phyloP scores from a whole-genome alignment of 139 green algal genomes.

The Tetradesmus obliquus region DNA sequence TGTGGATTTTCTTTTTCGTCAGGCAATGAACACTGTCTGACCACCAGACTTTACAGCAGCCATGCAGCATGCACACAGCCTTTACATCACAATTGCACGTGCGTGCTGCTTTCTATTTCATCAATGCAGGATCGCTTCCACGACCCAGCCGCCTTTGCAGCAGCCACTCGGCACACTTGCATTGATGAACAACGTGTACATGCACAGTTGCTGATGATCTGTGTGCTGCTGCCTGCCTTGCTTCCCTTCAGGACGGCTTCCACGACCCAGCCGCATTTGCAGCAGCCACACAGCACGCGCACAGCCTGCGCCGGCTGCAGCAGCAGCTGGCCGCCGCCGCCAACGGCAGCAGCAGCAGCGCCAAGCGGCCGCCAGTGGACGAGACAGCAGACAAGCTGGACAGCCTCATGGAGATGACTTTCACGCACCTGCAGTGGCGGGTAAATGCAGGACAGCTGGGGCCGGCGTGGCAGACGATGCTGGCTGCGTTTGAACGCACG shows the following conservation, averaged over 20 bases:
- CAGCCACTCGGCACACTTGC: too few species aligned
- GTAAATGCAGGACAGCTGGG: slow-evolving; percentile 50
- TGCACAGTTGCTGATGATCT: not conserved
- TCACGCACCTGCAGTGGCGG: slow-evolving; percentile 75
- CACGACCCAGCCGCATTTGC: slow-evolving; percentile 24
- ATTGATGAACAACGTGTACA: too few species aligned
- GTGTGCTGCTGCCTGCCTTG: not conserved
- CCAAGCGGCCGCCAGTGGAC: slow-evolving; percentile 52
- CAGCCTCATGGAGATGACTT: slow-evolving; percentile 87
- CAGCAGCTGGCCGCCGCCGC: slow-evolving; percentile 2
- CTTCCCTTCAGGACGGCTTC: not conserved
- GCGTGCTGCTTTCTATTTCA: not conserved
- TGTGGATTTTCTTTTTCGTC: too few species aligned
- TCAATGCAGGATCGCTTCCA: not conserved
- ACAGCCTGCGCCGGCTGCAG: slow-evolving; percentile 19
- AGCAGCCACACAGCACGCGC: not conserved
- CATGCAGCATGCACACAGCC: too few species aligned
- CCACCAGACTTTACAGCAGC: too few species aligned
- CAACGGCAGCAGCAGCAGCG: not conserved
- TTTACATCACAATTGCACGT: not conserved
- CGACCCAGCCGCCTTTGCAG: not conserved
- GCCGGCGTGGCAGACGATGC: slow-evolving; percentile 71
- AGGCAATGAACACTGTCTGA: too few species aligned
- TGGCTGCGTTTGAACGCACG: slow-evolving; percentile 78
- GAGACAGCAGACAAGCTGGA: slow-evolving; percentile 91